Percentiles rank a stretch among this genome's conserved stretches.
Conservation (phyloP, 2,329 filamentous ascomycete species). For the Helotiales sp. region DNA sequence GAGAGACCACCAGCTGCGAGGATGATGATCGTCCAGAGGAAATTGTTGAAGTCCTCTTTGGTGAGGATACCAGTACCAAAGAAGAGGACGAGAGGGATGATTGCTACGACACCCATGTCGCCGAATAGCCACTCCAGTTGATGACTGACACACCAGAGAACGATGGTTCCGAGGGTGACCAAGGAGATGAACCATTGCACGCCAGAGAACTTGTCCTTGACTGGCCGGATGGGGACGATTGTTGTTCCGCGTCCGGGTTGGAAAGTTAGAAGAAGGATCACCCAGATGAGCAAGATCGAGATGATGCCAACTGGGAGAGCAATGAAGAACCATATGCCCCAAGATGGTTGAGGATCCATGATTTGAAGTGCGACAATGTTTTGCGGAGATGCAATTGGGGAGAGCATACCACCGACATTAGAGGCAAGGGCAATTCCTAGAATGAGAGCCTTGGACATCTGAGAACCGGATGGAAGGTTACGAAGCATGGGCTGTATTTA, state of each 20-base stretch:
- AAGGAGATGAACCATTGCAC: slow-evolving; percentile 91
- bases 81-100: slow-evolving; percentile 93
- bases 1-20: slow-evolving; percentile 91
- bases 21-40: slow-evolving; percentile 99
- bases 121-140: slow-evolving; percentile 87
- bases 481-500: slow-evolving; percentile 79
- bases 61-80: slow-evolving; percentile 96
- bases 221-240: slow-evolving; percentile 87
- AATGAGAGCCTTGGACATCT: slow-evolving; percentile 94
- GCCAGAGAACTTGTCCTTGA: slow-evolving; percentile 86
- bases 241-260: slow-evolving; percentile 82
- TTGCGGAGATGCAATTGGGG: slow-evolving; percentile 94
- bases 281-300: slow-evolving; percentile 87
- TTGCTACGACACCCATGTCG: slow-evolving; percentile 98
- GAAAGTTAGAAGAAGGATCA: slow-evolving; percentile 84
- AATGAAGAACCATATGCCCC: slow-evolving; percentile 97
- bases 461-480: slow-evolving; percentile 85
- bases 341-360: slow-evolving; percentile 89
- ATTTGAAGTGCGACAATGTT: slow-evolving; percentile 97
- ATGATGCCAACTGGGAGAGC: slow-evolving; percentile 90
- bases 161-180: slow-evolving; percentile 83
- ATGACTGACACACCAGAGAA: slow-evolving; percentile 90
- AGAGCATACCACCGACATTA: slow-evolving; percentile 95
- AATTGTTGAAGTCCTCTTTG: slow-evolving; percentile 99
- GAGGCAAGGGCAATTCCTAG: slow-evolving; percentile 93